These are phyloP conservation scores for Candida awuae DNA, from an alignment of 805 yeast species.

Conservation along the genomic window DNA sequence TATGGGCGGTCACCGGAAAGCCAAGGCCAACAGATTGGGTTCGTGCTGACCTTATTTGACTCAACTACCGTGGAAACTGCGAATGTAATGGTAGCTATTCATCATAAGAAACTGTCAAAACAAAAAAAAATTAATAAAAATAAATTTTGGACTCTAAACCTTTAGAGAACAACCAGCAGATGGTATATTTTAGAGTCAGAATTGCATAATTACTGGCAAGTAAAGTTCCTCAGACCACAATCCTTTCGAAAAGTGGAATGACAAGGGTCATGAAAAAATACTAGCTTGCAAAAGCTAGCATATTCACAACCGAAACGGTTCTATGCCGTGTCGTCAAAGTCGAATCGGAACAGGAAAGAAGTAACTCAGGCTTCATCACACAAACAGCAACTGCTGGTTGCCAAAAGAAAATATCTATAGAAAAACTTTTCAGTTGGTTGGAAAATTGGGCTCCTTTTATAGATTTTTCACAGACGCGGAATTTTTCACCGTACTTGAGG, in stretches of 20 bases:
- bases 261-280: slow-evolving; percentile 27
- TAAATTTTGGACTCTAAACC: slow-evolving; percentile 2
- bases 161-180: slow-evolving; percentile 10
- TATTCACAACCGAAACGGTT: slow-evolving; percentile 33
- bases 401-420: background rate
- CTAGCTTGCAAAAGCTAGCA: slow-evolving; percentile 23
- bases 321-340: slow-evolving; percentile 86
- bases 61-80: slow-evolving; percentile 94
- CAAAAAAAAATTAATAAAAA: slow-evolving; percentile 4
- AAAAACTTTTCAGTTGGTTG: background rate
- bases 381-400: slow-evolving; percentile 12
- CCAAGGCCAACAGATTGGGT: slow-evolving; percentile 55
- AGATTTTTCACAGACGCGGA: background rate
- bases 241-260: slow-evolving; percentile 25
- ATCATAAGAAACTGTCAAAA: slow-evolving; percentile 42
- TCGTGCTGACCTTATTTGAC: slow-evolving; percentile 46
- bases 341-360: slow-evolving; percentile 92
- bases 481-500: slow-evolving; percentile 1
- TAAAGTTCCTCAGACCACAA: slow-evolving; percentile 43
- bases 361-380: slow-evolving; percentile 42
- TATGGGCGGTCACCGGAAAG: slow-evolving; percentile 78
- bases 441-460: slow-evolving; percentile 1
- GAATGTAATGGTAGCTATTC: slow-evolving; percentile 75
- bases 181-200: slow-evolving; percentile 39
- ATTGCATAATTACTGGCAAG: slow-evolving; percentile 74